Conservation (phyloP, 371 early-diverging fungal genomes). For the Mucor mucedo region DNA sequence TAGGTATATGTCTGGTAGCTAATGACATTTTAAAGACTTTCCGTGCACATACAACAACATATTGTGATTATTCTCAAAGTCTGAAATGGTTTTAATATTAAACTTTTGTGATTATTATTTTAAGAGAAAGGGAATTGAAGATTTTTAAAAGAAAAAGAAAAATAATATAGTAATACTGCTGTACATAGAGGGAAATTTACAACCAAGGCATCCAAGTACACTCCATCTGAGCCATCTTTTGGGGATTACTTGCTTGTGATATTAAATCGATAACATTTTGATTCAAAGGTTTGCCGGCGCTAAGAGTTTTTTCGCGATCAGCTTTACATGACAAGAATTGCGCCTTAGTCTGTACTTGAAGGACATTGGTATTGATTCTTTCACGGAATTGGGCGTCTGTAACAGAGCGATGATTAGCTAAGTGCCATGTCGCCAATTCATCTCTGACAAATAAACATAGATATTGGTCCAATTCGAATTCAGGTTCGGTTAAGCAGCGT, state of each 20-base stretch:
- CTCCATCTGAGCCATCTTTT: conserved; percentile 93
- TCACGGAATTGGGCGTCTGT: conserved; percentile 70
- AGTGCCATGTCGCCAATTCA: conserved; percentile 83
- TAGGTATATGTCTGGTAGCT: no score
- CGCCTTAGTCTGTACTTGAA: conserved; percentile 73
- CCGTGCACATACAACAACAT: no score
- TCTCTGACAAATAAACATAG: conserved; percentile 88
- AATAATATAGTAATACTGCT: no score
- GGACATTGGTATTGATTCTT: conserved; percentile 70
- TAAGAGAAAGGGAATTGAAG: no score
- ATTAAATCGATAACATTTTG: conserved; percentile 88
- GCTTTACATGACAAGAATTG: conserved; percentile 75
- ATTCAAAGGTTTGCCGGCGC: conserved; percentile 61
- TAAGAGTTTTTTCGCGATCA: conserved; percentile 71
- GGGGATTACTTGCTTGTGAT: conserved; percentile 88
- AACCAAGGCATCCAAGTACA: conserved; percentile 85
- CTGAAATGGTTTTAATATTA: no score
- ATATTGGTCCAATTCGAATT: conserved; percentile 85
- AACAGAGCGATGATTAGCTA: conserved; percentile 59
- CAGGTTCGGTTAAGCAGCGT: conserved; percentile 77
- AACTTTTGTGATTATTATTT: no score
- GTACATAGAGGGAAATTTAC: conserved; percentile 29
- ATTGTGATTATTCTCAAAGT: no score
- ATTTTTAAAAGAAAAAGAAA: no score
- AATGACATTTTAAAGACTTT: no score